Evolutionary conservation across 768 basidiomycete genomes (phyloP), one percentile per base, ranked within the genome.

Genomic region (Mrakia frigida): DNA sequence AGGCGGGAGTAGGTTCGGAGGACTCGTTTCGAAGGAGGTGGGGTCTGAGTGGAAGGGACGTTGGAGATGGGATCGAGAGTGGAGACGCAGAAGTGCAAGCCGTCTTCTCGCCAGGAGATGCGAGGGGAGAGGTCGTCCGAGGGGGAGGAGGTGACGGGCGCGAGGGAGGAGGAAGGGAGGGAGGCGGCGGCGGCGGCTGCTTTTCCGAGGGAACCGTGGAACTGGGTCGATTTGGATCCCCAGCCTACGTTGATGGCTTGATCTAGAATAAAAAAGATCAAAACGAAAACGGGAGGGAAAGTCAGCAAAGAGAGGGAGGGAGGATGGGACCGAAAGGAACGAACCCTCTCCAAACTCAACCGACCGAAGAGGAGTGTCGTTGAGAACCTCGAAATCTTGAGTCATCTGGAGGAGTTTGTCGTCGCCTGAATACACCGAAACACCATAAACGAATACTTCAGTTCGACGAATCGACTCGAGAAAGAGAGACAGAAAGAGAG

Each of bases 161-260:
- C n/a, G n/a, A n/a, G 86, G 33, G 76, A 74, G 9, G 80, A 28
- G 37, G 87, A 86, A 31, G 75, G 77, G 9, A 80, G 37, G 7
- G 80, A 78, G 0, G 81, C 75, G 13, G 80, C 79, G 78, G 88
- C 87, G 0, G 93, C 92, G 33, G 91, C 91, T 2, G 87, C 84
- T 82, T 98, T 98, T 25, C 97, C 96, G 6, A 93, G 85, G 0
- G 94, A 96, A 14, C 97, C 97, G 80, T 98, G 94, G 82, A 99
- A 99, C 81, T 99, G 97, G 0, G 97, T 98, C 82, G 92, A 87
- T 81, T 95, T 96, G 2, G 92, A 92, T 56, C 97, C 97, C 97
- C 97, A 99, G 23, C 97, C 97, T 77, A 98, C 93, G 80, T 95
- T 93, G 80, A 98, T 93, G 3, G 92, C 92, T 35, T 90, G 88